phyloP scores from a whole-genome alignment of 2,329 filamentous ascomycete genomes.

The Calonectria leucothoes region DNA sequence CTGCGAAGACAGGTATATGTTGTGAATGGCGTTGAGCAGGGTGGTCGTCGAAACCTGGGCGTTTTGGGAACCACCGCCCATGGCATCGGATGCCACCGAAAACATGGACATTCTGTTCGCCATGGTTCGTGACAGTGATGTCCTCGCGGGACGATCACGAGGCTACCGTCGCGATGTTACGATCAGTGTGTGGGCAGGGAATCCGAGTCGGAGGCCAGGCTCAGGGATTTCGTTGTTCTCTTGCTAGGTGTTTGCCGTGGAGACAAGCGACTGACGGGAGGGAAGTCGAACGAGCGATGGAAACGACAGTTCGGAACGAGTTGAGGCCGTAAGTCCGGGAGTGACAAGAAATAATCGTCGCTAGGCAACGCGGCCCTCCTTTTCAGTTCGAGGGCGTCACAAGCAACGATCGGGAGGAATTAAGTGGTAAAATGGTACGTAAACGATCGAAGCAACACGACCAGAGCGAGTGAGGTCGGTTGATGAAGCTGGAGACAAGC shows the following conservation, averaged over 20 bases:
- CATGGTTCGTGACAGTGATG: slow-evolving; percentile 57
- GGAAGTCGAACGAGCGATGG: slow-evolving; percentile 31
- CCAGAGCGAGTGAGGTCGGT: slow-evolving; percentile 71
- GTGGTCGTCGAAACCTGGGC: slow-evolving; percentile 92
- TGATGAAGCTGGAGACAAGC: slow-evolving; percentile 35
- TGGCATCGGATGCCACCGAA: slow-evolving; percentile 73
- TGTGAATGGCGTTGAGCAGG: slow-evolving; percentile 91
- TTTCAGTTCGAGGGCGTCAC: slow-evolving; percentile 37
- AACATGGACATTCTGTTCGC: slow-evolving; percentile 77
- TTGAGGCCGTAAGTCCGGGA: slow-evolving; percentile 29
- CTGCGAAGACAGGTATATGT: slow-evolving; percentile 83
- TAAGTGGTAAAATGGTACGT: slow-evolving; percentile 23
- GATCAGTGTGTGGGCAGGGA: slow-evolving; percentile 23
- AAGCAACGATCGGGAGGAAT: slow-evolving; percentile 21
- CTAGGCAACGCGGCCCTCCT: slow-evolving; percentile 46
- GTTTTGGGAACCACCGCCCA: slow-evolving; percentile 73
- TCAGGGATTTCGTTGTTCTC: slow-evolving; percentile 18
- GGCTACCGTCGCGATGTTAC: slow-evolving; percentile 26
- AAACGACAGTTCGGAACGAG: slow-evolving; percentile 22
- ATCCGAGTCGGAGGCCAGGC: slow-evolving; percentile 20
- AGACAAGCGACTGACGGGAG: slow-evolving; percentile 25
- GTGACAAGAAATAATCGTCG: slow-evolving; percentile 38
- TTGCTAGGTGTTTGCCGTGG: slow-evolving; percentile 8
- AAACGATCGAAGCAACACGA: slow-evolving; percentile 57
- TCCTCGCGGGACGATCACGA: slow-evolving; percentile 55